Evolutionary conservation across 768 basidiomycete species (phyloP), one percentile per base, ranked within the genome.

Genomic region (Hortiboletus flavorubellus): DNA sequence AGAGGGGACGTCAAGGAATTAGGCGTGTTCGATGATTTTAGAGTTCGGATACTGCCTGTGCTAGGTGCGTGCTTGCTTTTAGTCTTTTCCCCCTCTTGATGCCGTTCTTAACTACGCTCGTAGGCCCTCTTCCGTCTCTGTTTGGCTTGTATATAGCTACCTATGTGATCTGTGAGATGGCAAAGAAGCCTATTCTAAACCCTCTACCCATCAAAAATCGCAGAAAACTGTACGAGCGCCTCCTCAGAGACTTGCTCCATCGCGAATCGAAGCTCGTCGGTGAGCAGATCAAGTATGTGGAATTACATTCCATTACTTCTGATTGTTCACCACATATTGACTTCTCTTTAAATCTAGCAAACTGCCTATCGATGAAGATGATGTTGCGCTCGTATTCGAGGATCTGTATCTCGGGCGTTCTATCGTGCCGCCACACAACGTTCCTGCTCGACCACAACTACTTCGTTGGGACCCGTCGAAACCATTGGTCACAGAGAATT

Each of bases 131-230:
- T 8, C 95, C 94, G 0, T 82, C 89, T 2, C 84, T 96, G 54
- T 98, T 99, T 68, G 97, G 95, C 15, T 79, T 98, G 57, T 81
- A 96, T 61, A 86, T 88, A 38, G 90, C 91, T 18, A 91, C 92
- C 0, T 98, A 91, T 66, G 84, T 99, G 54, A 73, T 95, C 7
- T 91, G 90, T 68, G 87, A 87, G 53, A 73, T 98, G 48, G 91
- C 93, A 2, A 88, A 82, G 5, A 91, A 91, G 65, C 88, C 91
- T 1, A 87, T 97, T 49, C 68, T 73, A 42, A 90, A 95, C 60
- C 91, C 93, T 3, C 75, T 96, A 2, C 85, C 93, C 7, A 84
- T 94, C 62, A 95, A 94, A 70, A 85, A 87, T 56, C 82, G 93
- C 45, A 83, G 78, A 65, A 93, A 94, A 70, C 71, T 93, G 34